Evolutionary conservation across 2,329 filamentous ascomycete genomes (phyloP), one percentile per base, ranked within the genome.

Genomic region (Coleophoma crateriformis): DNA sequence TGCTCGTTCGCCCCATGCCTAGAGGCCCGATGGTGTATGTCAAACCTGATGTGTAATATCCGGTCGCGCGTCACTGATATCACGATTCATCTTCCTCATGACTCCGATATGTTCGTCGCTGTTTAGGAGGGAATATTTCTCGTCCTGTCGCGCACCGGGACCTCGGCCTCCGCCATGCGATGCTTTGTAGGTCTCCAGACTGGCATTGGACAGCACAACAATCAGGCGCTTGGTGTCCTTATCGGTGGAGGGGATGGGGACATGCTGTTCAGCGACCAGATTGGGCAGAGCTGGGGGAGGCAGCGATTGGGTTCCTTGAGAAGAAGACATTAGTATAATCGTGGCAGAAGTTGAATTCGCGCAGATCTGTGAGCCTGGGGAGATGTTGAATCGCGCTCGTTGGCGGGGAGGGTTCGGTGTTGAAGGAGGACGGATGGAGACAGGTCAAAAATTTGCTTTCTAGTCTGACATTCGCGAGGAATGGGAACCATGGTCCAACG

Each of bases 71-170:
- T 99, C 94, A 68, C 91, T 96, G 58, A 99, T 97, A 68, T 99
- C 94, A 61, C 94, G 82, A 68, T 95, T 95, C 92, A 97, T 97
- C 77, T 97, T 99, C 64, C 94, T 87, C 90, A 99, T 96, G 58
- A 97, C 88, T 55, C 94, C 94, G 60, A 99, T 99, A 68, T 99
- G 94, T 72, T 99, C 94, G 66, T 99, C 94, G 71, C 91, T 96
- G 77, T 99, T 99, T 64, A 99, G 84, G 47, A 99, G 77, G 54
- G 92, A 95, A 72, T 95, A 99, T 71, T 97, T 97, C 68, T 96
- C 92, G 63, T 96, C 91, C 46, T 61, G 58, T 53, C 82, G 80
- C 50, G 78, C 74, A 33, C 82, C 75, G 67, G 82, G 70, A n/a
- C 41, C 20, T 72, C 84, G 72, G 66, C 81, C 68, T 15, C 84